Evolutionary conservation across 768 basidiomycete species (phyloP), one percentile per base, ranked within the genome.

Genomic region (Naganishia onofrii): DNA sequence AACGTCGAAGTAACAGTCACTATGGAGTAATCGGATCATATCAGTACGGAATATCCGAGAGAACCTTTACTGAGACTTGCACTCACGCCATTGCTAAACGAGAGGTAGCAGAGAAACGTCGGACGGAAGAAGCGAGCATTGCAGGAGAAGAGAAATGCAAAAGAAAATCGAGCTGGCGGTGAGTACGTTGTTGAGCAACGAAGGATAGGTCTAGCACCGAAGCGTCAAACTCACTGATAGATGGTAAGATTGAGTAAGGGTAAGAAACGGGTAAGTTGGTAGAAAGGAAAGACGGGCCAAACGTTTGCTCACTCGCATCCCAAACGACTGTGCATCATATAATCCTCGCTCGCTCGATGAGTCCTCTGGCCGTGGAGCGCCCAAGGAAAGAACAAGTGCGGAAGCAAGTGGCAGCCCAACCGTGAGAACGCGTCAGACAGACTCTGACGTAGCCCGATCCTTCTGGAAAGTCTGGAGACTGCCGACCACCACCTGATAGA

Each of bases 1-100:
- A 67, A 80, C 71, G n/a, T 76, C 75, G 64, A 80, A 76, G 70
- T 74, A 80, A 60, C 72, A 71, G 70, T 79, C 78, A 31, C 77
- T 77, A 57, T 17, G 31, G 32, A 17, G 28, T 3, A 51, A 36
- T 13, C 9, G 9, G 19, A n/a, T 29, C 60, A 38, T 34, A 42
- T 42, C 60, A 13, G 38, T 6, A 23, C 36, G 21, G 23, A 21
- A n/a, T 4, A 34, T n/a, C 4, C 19, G 15, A 26, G 8, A 42
- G 23, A 9, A 44, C 6, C 60, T 2, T 6, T 31, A 3, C n/a
- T 4, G 23, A n/a, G 6, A 6, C n/a, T 7, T 23, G n/a, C 23
- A 63, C 60, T 44, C 26, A 63, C 60, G 60, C 60, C 60, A 63
- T 63, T 42, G 60, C 60, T 63, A 63, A 63, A 42, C 60, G 60